phyloP scores from a whole-genome alignment of 805 yeast genomes.

The Yamadazyma sp. region DNA sequence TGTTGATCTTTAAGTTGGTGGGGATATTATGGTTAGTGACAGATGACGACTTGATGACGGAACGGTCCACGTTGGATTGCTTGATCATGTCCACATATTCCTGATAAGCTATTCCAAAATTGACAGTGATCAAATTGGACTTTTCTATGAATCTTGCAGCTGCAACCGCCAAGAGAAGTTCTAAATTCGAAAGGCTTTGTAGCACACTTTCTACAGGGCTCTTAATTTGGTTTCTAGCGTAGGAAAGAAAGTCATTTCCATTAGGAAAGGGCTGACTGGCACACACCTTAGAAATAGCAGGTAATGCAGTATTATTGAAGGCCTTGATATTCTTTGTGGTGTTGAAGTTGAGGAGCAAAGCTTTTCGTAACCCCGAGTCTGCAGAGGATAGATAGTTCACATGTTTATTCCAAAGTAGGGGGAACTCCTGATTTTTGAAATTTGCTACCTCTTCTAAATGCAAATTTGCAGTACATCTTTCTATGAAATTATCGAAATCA shows the following conservation, averaged over 20 bases:
- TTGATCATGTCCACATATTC: constrained; percentile 67
- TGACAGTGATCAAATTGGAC: constrained; percentile 57
- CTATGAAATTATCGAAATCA: constrained; percentile 44
- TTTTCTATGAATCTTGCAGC: constrained; percentile 71
- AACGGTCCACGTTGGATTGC: constrained; percentile 36
- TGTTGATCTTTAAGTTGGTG: constrained; percentile 34
- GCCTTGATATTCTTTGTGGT: constrained; percentile 58
- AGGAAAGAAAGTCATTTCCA: constrained; percentile 24
- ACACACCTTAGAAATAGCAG: constrained; percentile 38
- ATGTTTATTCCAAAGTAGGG: constrained; percentile 45
- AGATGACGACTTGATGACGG: constrained; percentile 22
- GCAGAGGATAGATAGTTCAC: constrained; percentile 27
- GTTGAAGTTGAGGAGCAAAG: constrained; percentile 44
- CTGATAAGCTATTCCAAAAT: constrained; percentile 72
- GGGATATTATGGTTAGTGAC: constrained; percentile 34
- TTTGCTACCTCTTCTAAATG: constrained; percentile 20
- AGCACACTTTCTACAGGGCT: constrained; percentile 29
- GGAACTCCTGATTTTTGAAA: constrained; percentile 22
- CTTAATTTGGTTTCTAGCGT: constrained; percentile 21
- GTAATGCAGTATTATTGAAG: constrained; percentile 43
- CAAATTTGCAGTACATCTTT: constrained; percentile 45
- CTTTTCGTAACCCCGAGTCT: constrained; percentile 17
- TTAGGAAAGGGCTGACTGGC: constrained; percentile 23
- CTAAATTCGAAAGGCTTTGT: constrained; percentile 60
- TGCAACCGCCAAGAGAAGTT: constrained; percentile 66